A percentile compares a stretch with the other conserved stretches of the same genome.
These are phyloP conservation scores for Rhizopogon sp. DNA, from an alignment of 768 basidiomycete species.

Conservation along the genomic window DNA sequence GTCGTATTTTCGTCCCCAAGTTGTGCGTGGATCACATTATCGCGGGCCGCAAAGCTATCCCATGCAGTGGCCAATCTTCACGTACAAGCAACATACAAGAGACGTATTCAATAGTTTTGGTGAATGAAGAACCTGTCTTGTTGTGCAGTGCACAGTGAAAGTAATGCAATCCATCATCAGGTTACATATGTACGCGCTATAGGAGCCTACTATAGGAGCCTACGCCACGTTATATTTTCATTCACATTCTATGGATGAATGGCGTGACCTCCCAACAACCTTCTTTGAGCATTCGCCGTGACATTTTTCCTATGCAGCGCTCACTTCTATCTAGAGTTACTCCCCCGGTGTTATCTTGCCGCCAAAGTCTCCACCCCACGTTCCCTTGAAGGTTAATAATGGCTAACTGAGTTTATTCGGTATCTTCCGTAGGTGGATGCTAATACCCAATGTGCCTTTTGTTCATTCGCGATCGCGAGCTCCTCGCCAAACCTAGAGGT, in stretches of 20 bases:
- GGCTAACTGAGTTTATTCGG: conserved; percentile 10
- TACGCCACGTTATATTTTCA: background rate
- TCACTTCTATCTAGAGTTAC: conserved; percentile 11
- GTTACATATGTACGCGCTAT: background rate
- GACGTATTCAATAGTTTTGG: background rate
- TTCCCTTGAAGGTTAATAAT: conserved; percentile 26
- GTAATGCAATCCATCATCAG: background rate
- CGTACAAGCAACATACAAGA: background rate
- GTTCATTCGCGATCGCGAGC: background rate
- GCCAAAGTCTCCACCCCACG: conserved; percentile 23
- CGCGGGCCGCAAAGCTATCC: background rate
- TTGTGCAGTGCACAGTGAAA: background rate
- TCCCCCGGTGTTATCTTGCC: conserved; percentile 15
- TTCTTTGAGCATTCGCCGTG: background rate
- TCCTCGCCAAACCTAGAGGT: background rate
- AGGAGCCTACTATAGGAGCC: too few relatives aligned
- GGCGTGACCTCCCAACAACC: background rate
- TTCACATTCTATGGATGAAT: background rate
- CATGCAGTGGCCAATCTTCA: background rate
- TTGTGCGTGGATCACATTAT: background rate
- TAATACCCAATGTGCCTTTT: background rate
- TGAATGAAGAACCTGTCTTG: background rate
- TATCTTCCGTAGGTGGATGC: conserved; percentile 11
- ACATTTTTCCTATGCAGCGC: background rate
- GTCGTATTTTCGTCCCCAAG: background rate